These are phyloP conservation scores for Herpotrichia juniperi DNA, from an alignment of 2,329 filamentous ascomycete species.

Conservation along the genomic window DNA sequence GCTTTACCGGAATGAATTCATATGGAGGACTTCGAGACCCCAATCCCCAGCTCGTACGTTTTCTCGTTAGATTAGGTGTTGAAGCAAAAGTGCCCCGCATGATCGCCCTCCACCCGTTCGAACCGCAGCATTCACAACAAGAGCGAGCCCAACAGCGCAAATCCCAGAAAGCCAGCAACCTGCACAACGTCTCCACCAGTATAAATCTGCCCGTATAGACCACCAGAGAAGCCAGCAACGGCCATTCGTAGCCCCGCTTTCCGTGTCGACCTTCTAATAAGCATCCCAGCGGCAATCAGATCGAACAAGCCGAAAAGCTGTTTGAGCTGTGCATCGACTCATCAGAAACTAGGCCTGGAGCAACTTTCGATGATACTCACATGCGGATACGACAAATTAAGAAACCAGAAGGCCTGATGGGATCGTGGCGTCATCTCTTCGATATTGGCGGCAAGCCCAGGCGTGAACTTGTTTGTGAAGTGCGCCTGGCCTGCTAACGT, in stretches of 20 bases:
- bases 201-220: background rate
- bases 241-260: background rate
- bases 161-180: background rate
- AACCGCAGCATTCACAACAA: too few species aligned
- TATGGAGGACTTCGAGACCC: too few species aligned
- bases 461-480: background rate
- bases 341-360: background rate
- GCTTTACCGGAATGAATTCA: too few species aligned
- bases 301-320: background rate
- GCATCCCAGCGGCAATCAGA: background rate
- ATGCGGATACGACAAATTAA: background rate
- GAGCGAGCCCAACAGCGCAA: background rate
- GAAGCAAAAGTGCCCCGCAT: too few species aligned
- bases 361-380: background rate
- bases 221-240: background rate
- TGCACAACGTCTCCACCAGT: background rate
- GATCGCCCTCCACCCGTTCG: too few species aligned
- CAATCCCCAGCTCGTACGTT: too few species aligned
- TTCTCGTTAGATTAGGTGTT: too few species aligned
- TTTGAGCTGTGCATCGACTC: background rate
- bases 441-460: background rate
- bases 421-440: background rate
- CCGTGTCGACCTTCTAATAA: background rate
- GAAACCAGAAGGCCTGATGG: background rate
- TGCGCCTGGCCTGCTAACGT: slow-evolving; percentile 1